These are phyloP conservation scores for Brassica rapa DNA, from an alignment of 345 rosid species.

Conservation along the genomic window DNA sequence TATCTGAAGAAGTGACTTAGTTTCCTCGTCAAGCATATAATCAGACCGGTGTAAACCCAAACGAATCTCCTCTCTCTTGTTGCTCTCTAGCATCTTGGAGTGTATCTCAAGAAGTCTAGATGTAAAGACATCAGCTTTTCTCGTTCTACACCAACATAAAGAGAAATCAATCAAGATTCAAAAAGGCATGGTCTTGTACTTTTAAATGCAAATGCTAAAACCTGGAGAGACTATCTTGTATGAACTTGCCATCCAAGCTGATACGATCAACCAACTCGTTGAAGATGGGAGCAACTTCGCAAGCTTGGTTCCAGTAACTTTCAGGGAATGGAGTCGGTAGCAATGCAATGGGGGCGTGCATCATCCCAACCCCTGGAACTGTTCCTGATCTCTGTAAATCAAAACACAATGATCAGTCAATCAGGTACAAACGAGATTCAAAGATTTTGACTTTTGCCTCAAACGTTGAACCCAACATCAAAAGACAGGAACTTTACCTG, in stretches of 20 bases:
- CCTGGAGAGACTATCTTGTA: slow-evolving; percentile 86
- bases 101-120: slow-evolving; percentile 93
- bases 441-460: neutral
- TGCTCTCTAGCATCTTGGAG: slow-evolving; percentile 77
- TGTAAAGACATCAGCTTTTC: slow-evolving; percentile 83
- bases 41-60: slow-evolving; percentile 97
- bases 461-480: neutral
- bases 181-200: neutral
- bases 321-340: slow-evolving; percentile 77
- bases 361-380: slow-evolving; percentile 92
- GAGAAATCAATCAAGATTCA: slow-evolving; percentile 13
- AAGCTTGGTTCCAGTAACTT: slow-evolving; percentile 72
- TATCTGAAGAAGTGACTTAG: slow-evolving; percentile 86
- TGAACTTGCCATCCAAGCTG: slow-evolving; percentile 85
- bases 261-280: slow-evolving; percentile 94
- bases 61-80: slow-evolving; percentile 93
- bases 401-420: slow-evolving; percentile 8
- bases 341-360: slow-evolving; percentile 85
- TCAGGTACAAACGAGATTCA: slow-evolving; percentile 2
- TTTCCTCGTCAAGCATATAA: slow-evolving; percentile 96
- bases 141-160: slow-evolving; percentile 57
- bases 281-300: slow-evolving; percentile 88
- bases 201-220: slow-evolving; percentile 30
- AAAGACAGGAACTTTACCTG: slow-evolving; percentile 50
- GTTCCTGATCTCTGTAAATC: slow-evolving; percentile 73